These are phyloP conservation scores for Staphylotrichum longicolle DNA, from an alignment of 495 filamentous ascomycete genomes.

Conservation along the genomic window DNA sequence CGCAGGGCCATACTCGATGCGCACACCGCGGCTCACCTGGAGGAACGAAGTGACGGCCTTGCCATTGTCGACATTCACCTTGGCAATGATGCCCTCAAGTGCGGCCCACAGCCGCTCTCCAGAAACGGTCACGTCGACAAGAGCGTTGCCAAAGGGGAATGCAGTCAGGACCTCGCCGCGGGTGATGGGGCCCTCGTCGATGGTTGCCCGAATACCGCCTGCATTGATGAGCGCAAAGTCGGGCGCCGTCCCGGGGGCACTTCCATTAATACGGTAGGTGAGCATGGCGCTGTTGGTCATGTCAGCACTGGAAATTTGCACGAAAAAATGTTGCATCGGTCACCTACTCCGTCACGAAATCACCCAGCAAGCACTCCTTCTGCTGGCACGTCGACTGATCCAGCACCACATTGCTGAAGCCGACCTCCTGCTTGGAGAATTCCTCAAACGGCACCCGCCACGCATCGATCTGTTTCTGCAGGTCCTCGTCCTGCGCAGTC, in stretches of 20 bases:
- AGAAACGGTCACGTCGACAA: slow-evolving; percentile 47
- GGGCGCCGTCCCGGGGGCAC: slow-evolving; percentile 31
- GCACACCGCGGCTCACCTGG: slow-evolving; percentile 50
- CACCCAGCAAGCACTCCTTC: slow-evolving; percentile 52
- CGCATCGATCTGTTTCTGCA: slow-evolving; percentile 50
- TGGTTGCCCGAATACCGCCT: slow-evolving; percentile 56
- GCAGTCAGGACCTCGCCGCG: slow-evolving; percentile 54
- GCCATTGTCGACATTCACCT: slow-evolving; percentile 47
- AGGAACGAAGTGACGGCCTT: slow-evolving; percentile 49
- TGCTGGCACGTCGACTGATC: slow-evolving; percentile 52
- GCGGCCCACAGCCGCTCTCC: slow-evolving; percentile 50
- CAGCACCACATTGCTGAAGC: slow-evolving; percentile 45
- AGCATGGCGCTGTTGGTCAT: slow-evolving; percentile 47
- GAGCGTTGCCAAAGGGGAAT: slow-evolving; percentile 58
- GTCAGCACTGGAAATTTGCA: slow-evolving; percentile 4
- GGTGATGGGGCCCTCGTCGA: slow-evolving; percentile 52
- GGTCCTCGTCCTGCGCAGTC: slow-evolving; percentile 48
- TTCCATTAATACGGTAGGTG: slow-evolving; percentile 46
- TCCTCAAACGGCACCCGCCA: slow-evolving; percentile 55
- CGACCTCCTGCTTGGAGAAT: slow-evolving; percentile 48
- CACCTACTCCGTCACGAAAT: slow-evolving; percentile 49
- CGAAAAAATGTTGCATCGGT: not conserved
- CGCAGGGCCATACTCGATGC: slow-evolving; percentile 46
- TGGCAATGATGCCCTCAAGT: slow-evolving; percentile 49
- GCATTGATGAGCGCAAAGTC: slow-evolving; percentile 54